phyloP scores from a whole-genome alignment of 495 filamentous ascomycete species.

The Pseudomonodictys pantanalensis region DNA sequence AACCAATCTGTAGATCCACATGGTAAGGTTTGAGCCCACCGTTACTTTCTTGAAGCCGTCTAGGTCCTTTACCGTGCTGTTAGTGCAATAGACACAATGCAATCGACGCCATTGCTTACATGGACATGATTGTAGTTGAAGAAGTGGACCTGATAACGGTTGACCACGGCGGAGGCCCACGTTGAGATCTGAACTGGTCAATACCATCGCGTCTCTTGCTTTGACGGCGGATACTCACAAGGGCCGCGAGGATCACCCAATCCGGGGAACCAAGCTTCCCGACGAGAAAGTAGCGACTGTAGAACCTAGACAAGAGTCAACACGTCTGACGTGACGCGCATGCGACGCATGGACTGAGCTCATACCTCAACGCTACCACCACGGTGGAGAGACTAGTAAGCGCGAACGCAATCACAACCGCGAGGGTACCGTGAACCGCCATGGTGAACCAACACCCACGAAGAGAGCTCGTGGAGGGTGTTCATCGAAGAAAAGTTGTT shows the following conservation, averaged over 20 bases:
- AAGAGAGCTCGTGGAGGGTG: neutral
- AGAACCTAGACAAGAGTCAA: slow-evolving; percentile 25
- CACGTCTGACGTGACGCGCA: neutral
- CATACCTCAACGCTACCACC: slow-evolving; percentile 18
- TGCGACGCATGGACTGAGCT: neutral
- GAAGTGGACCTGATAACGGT: slow-evolving; percentile 19
- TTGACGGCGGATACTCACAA: slow-evolving; percentile 4
- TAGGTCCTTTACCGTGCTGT: neutral
- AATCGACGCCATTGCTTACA: neutral
- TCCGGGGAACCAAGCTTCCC: slow-evolving; percentile 23
- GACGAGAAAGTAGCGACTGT: slow-evolving; percentile 26
- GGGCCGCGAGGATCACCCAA: slow-evolving; percentile 24
- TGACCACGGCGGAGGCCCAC: slow-evolving; percentile 22
- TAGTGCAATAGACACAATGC: neutral
- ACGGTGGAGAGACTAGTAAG: slow-evolving; percentile 23
- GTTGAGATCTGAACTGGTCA: slow-evolving; percentile 14
- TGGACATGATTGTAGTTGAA: slow-evolving; percentile 10
- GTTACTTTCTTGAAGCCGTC: neutral
- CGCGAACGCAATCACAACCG: slow-evolving; percentile 14
- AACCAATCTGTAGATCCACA: slow-evolving; percentile 24
- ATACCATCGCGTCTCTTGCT: neutral
- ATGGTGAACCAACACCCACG: neutral
- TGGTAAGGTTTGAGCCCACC: neutral
- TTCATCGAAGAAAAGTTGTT: slow-evolving; percentile 8
- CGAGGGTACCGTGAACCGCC: slow-evolving; percentile 10